Conservation (phyloP, 2,329 filamentous ascomycete species). For the Raffaelea arxii region DNA sequence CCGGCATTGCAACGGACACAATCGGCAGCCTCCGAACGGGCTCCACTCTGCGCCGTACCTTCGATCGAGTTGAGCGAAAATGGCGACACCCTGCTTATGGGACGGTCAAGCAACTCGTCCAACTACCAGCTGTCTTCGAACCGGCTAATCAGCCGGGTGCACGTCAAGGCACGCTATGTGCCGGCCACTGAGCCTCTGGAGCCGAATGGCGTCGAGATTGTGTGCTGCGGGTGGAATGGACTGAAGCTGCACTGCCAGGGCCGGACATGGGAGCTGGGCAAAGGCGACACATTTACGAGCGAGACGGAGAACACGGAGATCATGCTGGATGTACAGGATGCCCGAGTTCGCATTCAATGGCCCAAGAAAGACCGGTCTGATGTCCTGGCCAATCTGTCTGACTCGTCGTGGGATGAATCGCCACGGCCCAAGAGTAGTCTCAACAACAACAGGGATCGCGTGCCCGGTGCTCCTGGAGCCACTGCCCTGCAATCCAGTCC, state of each 20-base stretch:
- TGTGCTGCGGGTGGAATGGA: constrained; percentile 94
- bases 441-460: constrained; percentile 12
- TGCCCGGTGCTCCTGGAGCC: constrained; percentile 13
- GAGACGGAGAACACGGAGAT: constrained; percentile 83
- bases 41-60: constrained; percentile 75
- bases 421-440: constrained; percentile 26
- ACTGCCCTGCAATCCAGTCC: constrained; percentile 48
- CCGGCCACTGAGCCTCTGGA: constrained; percentile 57
- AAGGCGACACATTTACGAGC: constrained; percentile 83
- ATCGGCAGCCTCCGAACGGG: constrained; percentile 63
- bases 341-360: constrained; percentile 84
- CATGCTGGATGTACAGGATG: constrained; percentile 91
- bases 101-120: constrained; percentile 89
- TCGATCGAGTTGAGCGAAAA: constrained; percentile 70
- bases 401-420: constrained; percentile 64
- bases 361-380: constrained; percentile 43
- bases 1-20: constrained; percentile 48
- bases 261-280: constrained; percentile 72
- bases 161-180: constrained; percentile 81
- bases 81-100: constrained; percentile 77
- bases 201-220: constrained; percentile 72
- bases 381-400: constrained; percentile 43
- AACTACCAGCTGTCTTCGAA: constrained; percentile 90
- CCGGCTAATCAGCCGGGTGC: constrained; percentile 84
- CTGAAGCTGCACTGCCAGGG: constrained; percentile 87